Evolutionary conservation across 805 yeast genomes (phyloP).

Genomic region (Zygoascus tannicola): DNA sequence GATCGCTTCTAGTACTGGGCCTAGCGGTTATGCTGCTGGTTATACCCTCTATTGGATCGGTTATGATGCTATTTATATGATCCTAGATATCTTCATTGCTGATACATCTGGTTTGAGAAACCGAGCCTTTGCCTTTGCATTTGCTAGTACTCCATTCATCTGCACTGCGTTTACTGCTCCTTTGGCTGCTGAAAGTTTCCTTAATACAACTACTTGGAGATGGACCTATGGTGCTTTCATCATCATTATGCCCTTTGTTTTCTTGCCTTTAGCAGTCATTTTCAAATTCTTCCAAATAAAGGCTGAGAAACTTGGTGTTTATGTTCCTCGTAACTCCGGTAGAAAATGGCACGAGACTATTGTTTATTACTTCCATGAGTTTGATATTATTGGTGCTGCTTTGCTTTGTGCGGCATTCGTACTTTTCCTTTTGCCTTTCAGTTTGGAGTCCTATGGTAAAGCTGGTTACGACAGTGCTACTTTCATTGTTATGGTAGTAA

Average conservation of each 20-base stretch:
- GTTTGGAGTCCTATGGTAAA: constrained; percentile 26
- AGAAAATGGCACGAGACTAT: constrained; percentile 17
- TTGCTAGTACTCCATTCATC: constrained; percentile 26
- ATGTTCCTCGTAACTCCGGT: constrained; percentile 10
- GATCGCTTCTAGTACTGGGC: constrained; percentile 45
- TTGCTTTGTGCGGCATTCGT: constrained; percentile 30
- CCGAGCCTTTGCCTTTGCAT: constrained; percentile 28
- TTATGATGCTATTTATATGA: constrained; percentile 47
- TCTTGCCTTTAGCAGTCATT: constrained; percentile 23
- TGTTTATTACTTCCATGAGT: constrained; percentile 25
- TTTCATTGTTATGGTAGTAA: constrained; percentile 27
- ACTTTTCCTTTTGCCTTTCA: constrained; percentile 32
- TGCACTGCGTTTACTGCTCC: constrained; percentile 28
- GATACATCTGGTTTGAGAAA: constrained; percentile 49
- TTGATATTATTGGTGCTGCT: constrained; percentile 31
- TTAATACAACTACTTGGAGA: constrained; percentile 19
- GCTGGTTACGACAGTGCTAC: constrained; percentile 27
- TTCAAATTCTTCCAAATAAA: constrained; percentile 24
- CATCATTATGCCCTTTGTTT: constrained; percentile 35
- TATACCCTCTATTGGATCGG: constrained; percentile 34
- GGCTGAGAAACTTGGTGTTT: constrained; percentile 24
- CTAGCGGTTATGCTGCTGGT: constrained; percentile 49
- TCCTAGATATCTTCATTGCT: constrained; percentile 44
- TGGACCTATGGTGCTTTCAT: constrained; percentile 45
- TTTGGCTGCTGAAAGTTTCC: constrained; percentile 23